Conservation (phyloP, 129 eudicot genomes). For the Flaveria sonorensis region DNA sequence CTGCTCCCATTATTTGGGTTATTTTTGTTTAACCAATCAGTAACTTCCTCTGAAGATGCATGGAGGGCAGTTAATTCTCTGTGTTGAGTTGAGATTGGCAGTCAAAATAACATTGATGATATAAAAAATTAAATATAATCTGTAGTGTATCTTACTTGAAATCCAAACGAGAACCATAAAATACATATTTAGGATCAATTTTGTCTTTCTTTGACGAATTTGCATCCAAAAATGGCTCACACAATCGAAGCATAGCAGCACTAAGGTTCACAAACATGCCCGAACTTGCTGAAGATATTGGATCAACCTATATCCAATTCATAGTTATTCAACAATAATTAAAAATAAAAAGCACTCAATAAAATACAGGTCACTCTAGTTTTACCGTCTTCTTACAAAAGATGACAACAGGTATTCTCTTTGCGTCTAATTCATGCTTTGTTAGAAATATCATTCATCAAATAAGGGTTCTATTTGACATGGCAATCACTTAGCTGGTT, state of each 20-base stretch:
- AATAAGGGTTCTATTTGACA: too few relatives aligned
- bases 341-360: neutral
- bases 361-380: too few relatives aligned
- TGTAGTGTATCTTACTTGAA: slow-evolving; percentile 52
- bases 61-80: slow-evolving; percentile 91
- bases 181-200: slow-evolving; percentile 83
- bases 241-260: slow-evolving; percentile 90
- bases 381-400: too few relatives aligned
- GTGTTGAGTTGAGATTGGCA: slow-evolving; percentile 25
- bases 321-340: neutral
- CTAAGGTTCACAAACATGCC: slow-evolving; percentile 98
- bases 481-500: too few relatives aligned
- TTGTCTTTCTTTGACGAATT: slow-evolving; percentile 82
- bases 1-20: slow-evolving; percentile 34
- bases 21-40: slow-evolving; percentile 54
- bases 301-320: slow-evolving; percentile 70
- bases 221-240: slow-evolving; percentile 92
- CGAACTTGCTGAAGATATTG: slow-evolving; percentile 89
- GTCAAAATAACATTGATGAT: neutral
- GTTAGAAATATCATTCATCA: too few relatives aligned
- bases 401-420: too few relatives aligned
- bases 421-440: too few relatives aligned
- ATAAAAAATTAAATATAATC: slow-evolving; percentile 10
- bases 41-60: slow-evolving; percentile 95
- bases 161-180: slow-evolving; percentile 71